Conservation (phyloP, 352 stramenopile species). For the Pythium aphanidermatum region DNA sequence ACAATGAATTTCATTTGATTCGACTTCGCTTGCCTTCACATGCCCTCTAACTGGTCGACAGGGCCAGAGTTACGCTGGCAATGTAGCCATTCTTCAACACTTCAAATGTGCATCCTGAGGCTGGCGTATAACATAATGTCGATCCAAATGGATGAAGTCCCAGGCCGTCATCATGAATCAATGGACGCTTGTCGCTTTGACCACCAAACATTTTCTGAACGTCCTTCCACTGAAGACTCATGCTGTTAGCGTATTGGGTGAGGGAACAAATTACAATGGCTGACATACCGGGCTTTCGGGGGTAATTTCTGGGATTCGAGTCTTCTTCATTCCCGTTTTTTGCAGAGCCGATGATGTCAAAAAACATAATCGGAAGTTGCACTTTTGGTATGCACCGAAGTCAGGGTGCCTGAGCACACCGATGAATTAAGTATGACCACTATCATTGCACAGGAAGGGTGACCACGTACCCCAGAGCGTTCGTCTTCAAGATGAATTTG, state of each 20-base stretch:
- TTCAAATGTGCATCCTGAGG: conserved; percentile 73
- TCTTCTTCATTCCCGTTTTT: conserved; percentile 42
- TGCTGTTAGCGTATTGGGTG: background rate
- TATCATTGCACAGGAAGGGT: no score
- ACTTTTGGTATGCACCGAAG: conserved; percentile 82
- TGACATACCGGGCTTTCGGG: conserved; percentile 52
- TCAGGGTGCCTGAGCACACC: conserved; percentile 48
- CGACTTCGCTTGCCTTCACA: background rate
- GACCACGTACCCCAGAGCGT: conserved; percentile 49
- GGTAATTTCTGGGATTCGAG: conserved; percentile 40
- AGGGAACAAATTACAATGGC: background rate
- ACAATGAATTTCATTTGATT: conserved; percentile 12
- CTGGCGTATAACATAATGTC: conserved; percentile 68
- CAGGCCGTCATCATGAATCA: conserved; percentile 73
- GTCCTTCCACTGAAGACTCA: conserved; percentile 47
- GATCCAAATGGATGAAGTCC: conserved; percentile 74
- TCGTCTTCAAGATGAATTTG: conserved; percentile 81
- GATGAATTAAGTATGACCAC: background rate
- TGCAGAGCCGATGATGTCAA: conserved; percentile 31
- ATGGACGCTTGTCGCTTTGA: conserved; percentile 45
- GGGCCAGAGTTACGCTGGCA: conserved; percentile 55
- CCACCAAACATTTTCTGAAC: conserved; percentile 52
- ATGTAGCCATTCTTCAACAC: conserved; percentile 78
- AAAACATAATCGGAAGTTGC: conserved; percentile 73
- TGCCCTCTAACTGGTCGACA: background rate